These are phyloP conservation scores for Apiospora rasikravindrae DNA, from an alignment of 2,329 filamentous ascomycete genomes.

Conservation along the genomic window DNA sequence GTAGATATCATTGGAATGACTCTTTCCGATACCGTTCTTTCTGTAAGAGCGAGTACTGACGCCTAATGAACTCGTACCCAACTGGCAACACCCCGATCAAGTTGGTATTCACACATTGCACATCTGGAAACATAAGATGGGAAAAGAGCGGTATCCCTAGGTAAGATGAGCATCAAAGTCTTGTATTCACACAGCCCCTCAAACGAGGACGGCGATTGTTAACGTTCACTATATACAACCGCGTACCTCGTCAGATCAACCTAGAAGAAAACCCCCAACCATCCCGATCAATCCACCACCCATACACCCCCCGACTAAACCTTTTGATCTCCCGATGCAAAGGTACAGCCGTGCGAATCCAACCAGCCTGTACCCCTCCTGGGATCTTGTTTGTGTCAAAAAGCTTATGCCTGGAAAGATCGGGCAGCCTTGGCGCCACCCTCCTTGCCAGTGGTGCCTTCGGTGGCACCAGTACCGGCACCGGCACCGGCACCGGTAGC, in stretches of 20 bases:
- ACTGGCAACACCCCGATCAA: too few relatives aligned
- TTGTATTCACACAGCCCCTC: constrained; percentile 4
- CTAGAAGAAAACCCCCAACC: background rate
- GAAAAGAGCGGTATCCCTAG: background rate
- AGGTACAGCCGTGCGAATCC: background rate
- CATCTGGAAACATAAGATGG: background rate
- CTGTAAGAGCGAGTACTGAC: too few relatives aligned
- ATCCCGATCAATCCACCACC: background rate
- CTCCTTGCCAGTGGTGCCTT: background rate
- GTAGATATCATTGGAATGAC: background rate
- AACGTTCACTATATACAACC: background rate
- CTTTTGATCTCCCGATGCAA: background rate
- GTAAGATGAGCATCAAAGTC: constrained; percentile 5
- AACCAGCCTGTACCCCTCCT: background rate
- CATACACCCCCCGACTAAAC: too few relatives aligned
- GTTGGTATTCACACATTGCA: background rate
- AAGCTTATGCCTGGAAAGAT: constrained; percentile 3
- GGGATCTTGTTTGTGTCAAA: background rate
- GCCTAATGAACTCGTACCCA: too few relatives aligned
- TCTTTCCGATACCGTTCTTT: too few relatives aligned
- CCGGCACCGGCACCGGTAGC: background rate
- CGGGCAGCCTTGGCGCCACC: background rate
- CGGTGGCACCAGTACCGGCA: background rate
- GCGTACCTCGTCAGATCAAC: background rate
- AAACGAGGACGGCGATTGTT: background rate